These are phyloP conservation scores for Gigaspora rosea DNA, from an alignment of 192 early-diverging fungal genomes.

Conservation along the genomic window DNA sequence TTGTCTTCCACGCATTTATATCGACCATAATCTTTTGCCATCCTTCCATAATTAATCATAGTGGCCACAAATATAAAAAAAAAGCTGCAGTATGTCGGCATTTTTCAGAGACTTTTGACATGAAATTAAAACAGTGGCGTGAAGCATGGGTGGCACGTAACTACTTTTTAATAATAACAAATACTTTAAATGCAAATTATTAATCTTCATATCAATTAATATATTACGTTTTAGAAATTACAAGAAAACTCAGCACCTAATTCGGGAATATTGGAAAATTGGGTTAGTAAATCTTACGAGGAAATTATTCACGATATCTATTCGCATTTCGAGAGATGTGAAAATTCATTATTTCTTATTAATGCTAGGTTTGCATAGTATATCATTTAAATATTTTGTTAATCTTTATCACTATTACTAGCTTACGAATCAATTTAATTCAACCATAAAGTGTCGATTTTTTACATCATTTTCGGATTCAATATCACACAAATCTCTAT, in stretches of 20 bases:
- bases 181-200: neutral
- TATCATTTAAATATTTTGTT: neutral
- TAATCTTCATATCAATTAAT: neutral
- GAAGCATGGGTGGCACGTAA: constrained; percentile 8
- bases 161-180: neutral
- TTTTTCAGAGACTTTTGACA: constrained; percentile 17
- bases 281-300: constrained; percentile 10
- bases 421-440: constrained; percentile 16
- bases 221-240: neutral
- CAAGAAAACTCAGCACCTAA: neutral
- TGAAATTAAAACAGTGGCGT: constrained; percentile 23
- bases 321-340: constrained; percentile 20
- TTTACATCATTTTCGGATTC: no score
- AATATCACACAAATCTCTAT: no score
- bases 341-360: constrained; percentile 16
- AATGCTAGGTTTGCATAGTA: neutral
- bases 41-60: neutral
- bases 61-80: neutral
- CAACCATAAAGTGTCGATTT: no score
- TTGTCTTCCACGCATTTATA: neutral
- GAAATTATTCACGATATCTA: constrained; percentile 20
- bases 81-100: constrained; percentile 6
- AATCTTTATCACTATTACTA: neutral
- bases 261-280: neutral
- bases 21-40: neutral